These are phyloP conservation scores for Geosiphon pyriformis DNA, from an alignment of 192 early-diverging fungal species.

Conservation along the genomic window DNA sequence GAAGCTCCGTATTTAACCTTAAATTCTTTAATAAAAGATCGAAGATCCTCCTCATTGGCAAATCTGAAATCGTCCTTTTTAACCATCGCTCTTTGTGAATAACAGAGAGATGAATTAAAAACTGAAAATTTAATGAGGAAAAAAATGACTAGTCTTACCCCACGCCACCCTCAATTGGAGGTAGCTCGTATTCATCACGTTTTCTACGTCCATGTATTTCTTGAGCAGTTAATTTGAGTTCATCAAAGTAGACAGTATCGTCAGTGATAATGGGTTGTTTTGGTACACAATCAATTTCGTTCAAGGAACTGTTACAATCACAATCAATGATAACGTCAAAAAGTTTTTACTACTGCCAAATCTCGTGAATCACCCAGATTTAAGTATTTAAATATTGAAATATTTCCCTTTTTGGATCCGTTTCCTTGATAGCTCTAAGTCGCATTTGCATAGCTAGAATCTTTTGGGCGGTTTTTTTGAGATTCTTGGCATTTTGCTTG, in stretches of 20 bases:
- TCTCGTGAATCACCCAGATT: no score
- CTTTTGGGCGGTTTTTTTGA: constrained; percentile 75
- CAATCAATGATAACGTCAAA: no score
- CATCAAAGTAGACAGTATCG: constrained; percentile 12
- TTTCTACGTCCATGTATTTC: constrained; percentile 23
- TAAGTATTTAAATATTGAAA: neutral
- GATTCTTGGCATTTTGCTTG: constrained; percentile 39
- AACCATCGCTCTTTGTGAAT: constrained; percentile 17
- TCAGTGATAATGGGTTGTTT: constrained; percentile 25
- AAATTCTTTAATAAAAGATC: constrained; percentile 40
- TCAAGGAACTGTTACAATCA: constrained; percentile 25
- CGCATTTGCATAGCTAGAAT: constrained; percentile 77
- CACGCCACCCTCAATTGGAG: constrained; percentile 33
- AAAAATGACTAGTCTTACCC: constrained; percentile 28
- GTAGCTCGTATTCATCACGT: constrained; percentile 55
- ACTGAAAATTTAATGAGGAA: neutral
- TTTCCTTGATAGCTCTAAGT: constrained; percentile 53
- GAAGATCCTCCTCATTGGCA: constrained; percentile 51
- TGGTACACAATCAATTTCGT: constrained; percentile 29
- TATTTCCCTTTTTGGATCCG: constrained; percentile 36
- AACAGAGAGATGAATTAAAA: constrained; percentile 10
- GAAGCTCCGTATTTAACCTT: constrained; percentile 16
- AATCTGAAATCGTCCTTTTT: constrained; percentile 45
- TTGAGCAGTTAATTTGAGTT: neutral
- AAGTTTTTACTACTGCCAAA: no score